Evolutionary conservation across 257 asterid species (phyloP).

Genomic region (Fraxinus cuspidata): DNA sequence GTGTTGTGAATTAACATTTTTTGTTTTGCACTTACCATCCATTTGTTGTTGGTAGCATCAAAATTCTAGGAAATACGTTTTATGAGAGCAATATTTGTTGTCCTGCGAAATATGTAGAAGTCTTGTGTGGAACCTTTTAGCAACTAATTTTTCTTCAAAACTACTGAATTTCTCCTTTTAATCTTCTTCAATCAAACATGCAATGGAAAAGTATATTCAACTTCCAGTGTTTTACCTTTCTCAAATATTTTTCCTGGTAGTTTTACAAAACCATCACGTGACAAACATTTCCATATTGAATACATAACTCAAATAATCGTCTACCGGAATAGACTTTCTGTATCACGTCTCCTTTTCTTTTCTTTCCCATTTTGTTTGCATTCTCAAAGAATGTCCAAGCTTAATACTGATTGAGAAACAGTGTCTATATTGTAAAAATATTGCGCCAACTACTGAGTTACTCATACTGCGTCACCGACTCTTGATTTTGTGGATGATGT

Average conservation of each 20-base stretch:
- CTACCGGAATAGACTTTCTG: background rate
- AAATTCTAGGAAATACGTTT: background rate
- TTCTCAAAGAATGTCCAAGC: slow-evolving; percentile 7
- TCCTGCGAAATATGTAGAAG: background rate
- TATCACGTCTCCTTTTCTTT: slow-evolving; percentile 1
- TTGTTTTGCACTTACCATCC: background rate
- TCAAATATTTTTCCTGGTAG: slow-evolving; percentile 14
- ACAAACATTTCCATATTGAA: slow-evolving; percentile 14
- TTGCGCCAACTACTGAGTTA: slow-evolving; percentile 16
- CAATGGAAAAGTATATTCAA: background rate
- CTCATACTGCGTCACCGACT: background rate
- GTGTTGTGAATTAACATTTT: background rate
- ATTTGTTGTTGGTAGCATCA: slow-evolving; percentile 1
- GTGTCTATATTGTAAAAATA: background rate
- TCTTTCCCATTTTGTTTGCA: background rate
- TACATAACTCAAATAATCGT: slow-evolving; percentile 8
- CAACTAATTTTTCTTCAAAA: background rate
- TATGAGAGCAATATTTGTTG: background rate
- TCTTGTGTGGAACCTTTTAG: background rate
- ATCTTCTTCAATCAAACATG: background rate
- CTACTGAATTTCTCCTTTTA: background rate
- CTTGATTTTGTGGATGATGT: background rate
- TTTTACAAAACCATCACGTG: slow-evolving; percentile 1
- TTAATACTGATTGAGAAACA: slow-evolving; percentile 5
- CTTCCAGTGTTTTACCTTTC: background rate